Evolutionary conservation across 2,329 filamentous ascomycete genomes (phyloP), one percentile per base, ranked within the genome.

Genomic region (Monosporascus sp.): DNA sequence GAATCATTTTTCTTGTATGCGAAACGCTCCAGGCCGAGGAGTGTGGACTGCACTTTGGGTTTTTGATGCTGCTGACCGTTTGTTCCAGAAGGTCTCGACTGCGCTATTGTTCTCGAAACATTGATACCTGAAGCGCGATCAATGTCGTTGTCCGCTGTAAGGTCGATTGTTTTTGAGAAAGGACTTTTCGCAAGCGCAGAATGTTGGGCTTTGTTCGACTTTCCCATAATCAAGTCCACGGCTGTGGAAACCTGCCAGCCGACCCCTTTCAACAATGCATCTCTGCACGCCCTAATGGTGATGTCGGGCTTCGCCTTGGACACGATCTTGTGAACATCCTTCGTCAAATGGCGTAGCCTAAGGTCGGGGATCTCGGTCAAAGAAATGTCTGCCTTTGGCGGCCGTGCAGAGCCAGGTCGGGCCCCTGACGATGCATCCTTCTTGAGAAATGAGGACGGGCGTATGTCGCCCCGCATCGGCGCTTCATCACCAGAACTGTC

Each of bases 381-480:
- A 6, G 58, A 49, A 15, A 69, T 62, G 48, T 65, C 63, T 44
- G 20, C 54, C 45, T 59, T 58, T 31, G 48, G 48, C n/a, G 51
- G 31, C 51, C 51, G 58, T n/a, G 51, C 22, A 44, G 48, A 26
- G n/a, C 53, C 58, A 1, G 48, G 35, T 37, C 58, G 61, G 2
- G 56, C 51, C n/a, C 49, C 40, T 18, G 53, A 49, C 7, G 50
- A n/a, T 18, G 49, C 43, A n/a, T 55, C 53, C 20, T 61, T 61
- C 51, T 60, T 67, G n/a, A 59, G 49, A 41, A 69, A 68, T 6
- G 64, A 65, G 2, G 66, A 68, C 37, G 66, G 66, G 18, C 62
- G 62, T 45, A 70, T 70, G 48, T 70, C 65, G 14, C 66, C 66
- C 45, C 66, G 63, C 56, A 62, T 62, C 6, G 66, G 66, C 5